Percentiles rank a stretch among this genome's conserved stretches.
Conservation (phyloP, 352 stramenopile genomes). For the Phytophthora tubulina region DNA sequence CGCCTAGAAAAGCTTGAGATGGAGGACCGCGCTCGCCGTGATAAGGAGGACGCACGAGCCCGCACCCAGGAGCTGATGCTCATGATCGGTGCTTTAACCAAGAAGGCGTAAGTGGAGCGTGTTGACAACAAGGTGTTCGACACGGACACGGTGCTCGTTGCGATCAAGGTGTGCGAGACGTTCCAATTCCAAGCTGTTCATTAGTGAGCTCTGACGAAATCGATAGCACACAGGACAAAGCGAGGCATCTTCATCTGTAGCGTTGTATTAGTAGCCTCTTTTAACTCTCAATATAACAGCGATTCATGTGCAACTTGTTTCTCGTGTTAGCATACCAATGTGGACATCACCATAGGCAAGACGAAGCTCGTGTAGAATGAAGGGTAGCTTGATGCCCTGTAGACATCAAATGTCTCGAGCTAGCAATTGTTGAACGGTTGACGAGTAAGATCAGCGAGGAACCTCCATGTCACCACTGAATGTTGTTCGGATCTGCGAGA, state of each 20-base stretch:
- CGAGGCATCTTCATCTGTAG: too few species aligned
- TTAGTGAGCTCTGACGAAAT: too few species aligned
- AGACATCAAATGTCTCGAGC: neutral
- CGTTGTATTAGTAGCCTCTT: too few species aligned
- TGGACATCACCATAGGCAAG: too few species aligned
- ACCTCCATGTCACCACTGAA: conserved; percentile 7
- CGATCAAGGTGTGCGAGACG: neutral
- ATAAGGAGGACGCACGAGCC: conserved; percentile 8
- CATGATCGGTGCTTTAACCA: neutral
- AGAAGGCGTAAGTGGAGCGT: neutral
- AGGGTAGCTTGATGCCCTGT: neutral
- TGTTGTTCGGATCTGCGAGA: conserved; percentile 2
- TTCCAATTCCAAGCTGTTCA: neutral
- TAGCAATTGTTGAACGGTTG: too few species aligned
- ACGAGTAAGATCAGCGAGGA: neutral
- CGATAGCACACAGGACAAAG: too few species aligned
- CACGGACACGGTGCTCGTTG: neutral
- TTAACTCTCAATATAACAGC: too few species aligned
- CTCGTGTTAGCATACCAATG: too few species aligned
- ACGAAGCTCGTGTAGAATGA: too few species aligned
- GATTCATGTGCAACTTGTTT: too few species aligned
- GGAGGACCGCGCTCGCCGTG: conserved; percentile 8
- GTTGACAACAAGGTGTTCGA: neutral
- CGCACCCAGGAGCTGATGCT: conserved; percentile 15
- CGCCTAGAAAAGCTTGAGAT: conserved; percentile 13